phyloP scores from a whole-genome alignment of 177 flowering plant species.

The Vitis hybrid region DNA sequence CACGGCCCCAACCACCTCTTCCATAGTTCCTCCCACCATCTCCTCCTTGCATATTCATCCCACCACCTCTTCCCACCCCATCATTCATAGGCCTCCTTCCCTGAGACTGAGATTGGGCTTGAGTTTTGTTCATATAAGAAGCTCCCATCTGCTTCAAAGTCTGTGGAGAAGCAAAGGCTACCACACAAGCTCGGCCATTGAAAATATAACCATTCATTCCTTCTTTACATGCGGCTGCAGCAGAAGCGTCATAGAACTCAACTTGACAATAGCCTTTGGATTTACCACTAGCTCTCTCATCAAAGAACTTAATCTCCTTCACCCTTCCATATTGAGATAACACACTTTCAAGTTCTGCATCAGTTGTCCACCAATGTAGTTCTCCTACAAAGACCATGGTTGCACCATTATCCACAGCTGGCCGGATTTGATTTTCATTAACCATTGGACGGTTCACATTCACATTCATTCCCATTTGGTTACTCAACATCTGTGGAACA shows the following conservation, averaged over 20 bases:
- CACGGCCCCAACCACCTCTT: constrained; percentile 82
- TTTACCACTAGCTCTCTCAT: constrained; percentile 96
- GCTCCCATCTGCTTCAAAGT: constrained; percentile 80
- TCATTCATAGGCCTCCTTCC: constrained; percentile 45
- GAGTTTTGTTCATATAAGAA: constrained; percentile 70
- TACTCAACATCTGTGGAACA: constrained; percentile 28
- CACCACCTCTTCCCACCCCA: constrained; percentile 36
- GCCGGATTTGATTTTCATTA: constrained; percentile 35
- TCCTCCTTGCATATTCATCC: constrained; percentile 59
- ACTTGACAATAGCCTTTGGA: constrained; percentile 94
- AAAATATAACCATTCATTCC: constrained; percentile 90
- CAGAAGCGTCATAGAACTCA: constrained; percentile 77
- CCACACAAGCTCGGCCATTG: constrained; percentile 93
- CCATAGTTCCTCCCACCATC: constrained; percentile 59
- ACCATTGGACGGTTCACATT: constrained; percentile 26
- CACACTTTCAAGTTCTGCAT: constrained; percentile 77
- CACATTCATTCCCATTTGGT: constrained; percentile 11
- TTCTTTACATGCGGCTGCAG: constrained; percentile 84
- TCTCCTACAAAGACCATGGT: constrained; percentile 86
- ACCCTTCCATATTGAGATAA: constrained; percentile 73
- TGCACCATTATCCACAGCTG: constrained; percentile 39
- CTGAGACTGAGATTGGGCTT: constrained; percentile 45
- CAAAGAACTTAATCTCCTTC: constrained; percentile 87
- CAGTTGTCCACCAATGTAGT: constrained; percentile 99
- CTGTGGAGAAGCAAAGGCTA: constrained; percentile 77